Conservation (phyloP, 108 stramenopile species). For the Skeletonema menzelii region DNA sequence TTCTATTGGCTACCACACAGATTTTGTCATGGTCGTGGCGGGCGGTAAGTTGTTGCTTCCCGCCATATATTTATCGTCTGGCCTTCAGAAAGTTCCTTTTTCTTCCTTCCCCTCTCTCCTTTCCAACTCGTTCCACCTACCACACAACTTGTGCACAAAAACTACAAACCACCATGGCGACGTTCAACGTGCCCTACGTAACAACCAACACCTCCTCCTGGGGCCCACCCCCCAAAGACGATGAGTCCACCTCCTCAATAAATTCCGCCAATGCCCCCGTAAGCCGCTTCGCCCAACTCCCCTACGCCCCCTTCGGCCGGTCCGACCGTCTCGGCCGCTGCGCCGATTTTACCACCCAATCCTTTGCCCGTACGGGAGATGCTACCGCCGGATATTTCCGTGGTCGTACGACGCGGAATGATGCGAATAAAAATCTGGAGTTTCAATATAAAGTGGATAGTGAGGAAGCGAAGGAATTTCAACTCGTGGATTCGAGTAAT, state of each 20-base stretch:
- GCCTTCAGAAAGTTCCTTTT: neutral
- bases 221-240: conserved; percentile 60
- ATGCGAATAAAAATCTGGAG: conserved; percentile 57
- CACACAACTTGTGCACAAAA: neutral
- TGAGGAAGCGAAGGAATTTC: conserved; percentile 80
- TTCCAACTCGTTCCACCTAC: neutral
- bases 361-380: conserved; percentile 30
- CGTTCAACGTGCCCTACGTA: conserved; percentile 74
- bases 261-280: conserved; percentile 7
- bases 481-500: conserved; percentile 92
- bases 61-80: too few relatives aligned
- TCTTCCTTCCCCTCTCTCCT: neutral
- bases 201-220: conserved; percentile 71
- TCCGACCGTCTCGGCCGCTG: conserved; percentile 85
- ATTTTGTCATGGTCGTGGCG: too few relatives aligned
- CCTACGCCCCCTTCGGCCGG: conserved; percentile 94
- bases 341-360: conserved; percentile 77
- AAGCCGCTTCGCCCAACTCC: conserved; percentile 80
- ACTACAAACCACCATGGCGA: conserved; percentile 34
- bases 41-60: too few relatives aligned
- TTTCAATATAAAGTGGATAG: conserved; percentile 78
- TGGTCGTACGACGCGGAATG: conserved; percentile 28
- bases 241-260: conserved; percentile 15
- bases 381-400: conserved; percentile 44
- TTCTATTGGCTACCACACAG: neutral